Percentiles rank a stretch among this genome's conserved stretches.
Conservation (phyloP, 106 monocot genomes). For the Acorus gramineus region DNA sequence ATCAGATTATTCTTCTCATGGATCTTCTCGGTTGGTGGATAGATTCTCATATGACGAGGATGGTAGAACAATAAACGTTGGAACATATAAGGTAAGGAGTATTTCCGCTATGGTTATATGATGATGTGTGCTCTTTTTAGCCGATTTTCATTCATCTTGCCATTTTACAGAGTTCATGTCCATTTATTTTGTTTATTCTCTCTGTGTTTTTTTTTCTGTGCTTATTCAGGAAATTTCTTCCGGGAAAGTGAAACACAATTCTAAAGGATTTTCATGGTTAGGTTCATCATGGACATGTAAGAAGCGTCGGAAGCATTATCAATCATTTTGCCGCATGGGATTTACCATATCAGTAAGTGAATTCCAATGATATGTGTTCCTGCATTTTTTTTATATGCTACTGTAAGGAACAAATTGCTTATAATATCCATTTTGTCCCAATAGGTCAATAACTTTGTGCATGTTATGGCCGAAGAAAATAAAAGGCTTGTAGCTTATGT, state of each 20-base stretch:
- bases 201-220: conserved; percentile 1
- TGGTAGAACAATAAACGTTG: neutral
- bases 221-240: conserved; percentile 41
- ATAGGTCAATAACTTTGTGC: conserved; percentile 75
- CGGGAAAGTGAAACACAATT: conserved; percentile 18
- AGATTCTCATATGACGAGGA: conserved; percentile 29
- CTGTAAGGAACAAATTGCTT: neutral
- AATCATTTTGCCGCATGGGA: conserved; percentile 53
- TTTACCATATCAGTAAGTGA: conserved; percentile 72
- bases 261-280: conserved; percentile 72
- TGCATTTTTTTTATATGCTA: neutral
- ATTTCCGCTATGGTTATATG: neutral
- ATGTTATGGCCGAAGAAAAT: conserved; percentile 60
- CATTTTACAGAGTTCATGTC: neutral
- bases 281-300: conserved; percentile 60
- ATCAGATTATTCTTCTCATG: conserved; percentile 15
- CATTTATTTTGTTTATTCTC: conserved; percentile 5
- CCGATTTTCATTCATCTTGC: neutral
- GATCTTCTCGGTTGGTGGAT: conserved; percentile 8
- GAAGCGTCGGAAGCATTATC: conserved; percentile 67
- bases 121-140: neutral
- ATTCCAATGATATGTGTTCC: too few relatives aligned
- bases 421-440: neutral
- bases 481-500: conserved; percentile 81
- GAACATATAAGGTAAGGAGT: neutral